These are phyloP conservation scores for Symbiodinium pilosum DNA, from an alignment of 73 alveolate genomes.

Conservation along the genomic window DNA sequence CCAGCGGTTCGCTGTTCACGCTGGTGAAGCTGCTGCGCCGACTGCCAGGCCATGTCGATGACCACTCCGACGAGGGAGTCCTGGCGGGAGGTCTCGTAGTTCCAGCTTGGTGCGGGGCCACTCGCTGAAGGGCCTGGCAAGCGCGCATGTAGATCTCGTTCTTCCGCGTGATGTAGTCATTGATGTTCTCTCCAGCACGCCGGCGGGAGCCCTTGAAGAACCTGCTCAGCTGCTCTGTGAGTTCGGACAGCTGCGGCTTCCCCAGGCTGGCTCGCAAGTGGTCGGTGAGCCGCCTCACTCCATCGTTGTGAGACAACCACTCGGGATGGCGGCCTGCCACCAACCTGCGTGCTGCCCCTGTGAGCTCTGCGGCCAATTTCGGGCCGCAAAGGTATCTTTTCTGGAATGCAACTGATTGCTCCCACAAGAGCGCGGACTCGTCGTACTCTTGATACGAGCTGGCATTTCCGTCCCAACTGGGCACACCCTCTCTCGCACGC, in stretches of 20 bases:
- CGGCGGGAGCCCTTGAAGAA: not conserved
- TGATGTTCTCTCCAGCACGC: not conserved
- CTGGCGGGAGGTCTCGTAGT: no score
- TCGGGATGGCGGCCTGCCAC: not conserved
- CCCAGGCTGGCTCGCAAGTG: not conserved
- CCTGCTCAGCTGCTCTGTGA: no score
- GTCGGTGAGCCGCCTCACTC: not conserved
- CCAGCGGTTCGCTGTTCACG: no score
- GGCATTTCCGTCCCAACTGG: not conserved
- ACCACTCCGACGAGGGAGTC: no score
- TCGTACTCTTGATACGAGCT: not conserved
- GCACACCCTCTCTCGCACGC: not conserved
- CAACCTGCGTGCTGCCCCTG: not conserved
- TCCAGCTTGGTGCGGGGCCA: no score
- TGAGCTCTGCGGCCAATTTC: not conserved
- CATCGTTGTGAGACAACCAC: not conserved
- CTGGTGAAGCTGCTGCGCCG: no score
- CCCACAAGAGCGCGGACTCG: not conserved
- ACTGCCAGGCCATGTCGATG: no score
- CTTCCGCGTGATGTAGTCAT: not conserved
- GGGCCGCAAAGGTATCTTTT: not conserved
- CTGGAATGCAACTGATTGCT: not conserved
- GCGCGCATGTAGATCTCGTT: not conserved
- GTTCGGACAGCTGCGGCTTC: not conserved
- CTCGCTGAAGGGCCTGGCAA: not conserved